Evolutionary conservation across 1,284 basidiomycete species (phyloP).

Genomic region (Irpex sp.): DNA sequence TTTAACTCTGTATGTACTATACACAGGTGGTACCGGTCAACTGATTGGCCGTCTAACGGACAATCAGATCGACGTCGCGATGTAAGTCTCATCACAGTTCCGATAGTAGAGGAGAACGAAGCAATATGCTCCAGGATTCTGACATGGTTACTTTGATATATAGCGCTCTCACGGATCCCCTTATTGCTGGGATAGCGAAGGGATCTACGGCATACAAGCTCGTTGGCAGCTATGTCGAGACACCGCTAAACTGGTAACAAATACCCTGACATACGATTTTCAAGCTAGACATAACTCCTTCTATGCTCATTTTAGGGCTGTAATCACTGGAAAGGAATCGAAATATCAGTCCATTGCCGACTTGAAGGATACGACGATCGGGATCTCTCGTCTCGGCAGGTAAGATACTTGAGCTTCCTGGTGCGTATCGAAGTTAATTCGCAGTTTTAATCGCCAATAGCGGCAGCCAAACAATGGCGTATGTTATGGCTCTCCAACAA

Average conservation of each 20-base stretch:
- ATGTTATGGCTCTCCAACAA: conserved; percentile 87
- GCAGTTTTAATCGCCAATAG: conserved; percentile 31
- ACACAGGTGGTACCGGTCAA: conserved; percentile 88
- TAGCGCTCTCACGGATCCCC: conserved; percentile 90
- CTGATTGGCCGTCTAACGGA: conserved; percentile 80
- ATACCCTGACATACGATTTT: too few relatives aligned
- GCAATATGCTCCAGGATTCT: too few relatives aligned
- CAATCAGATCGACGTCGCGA: conserved; percentile 86
- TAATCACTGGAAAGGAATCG: conserved; percentile 82
- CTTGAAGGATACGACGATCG: conserved; percentile 79
- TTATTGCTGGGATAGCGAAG: conserved; percentile 91
- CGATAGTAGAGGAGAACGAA: too few relatives aligned
- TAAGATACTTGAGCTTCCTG: conserved; percentile 17
- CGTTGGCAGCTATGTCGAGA: conserved; percentile 89
- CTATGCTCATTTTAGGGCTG: conserved; percentile 63
- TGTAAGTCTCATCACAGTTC: too few relatives aligned
- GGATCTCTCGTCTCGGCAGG: conserved; percentile 90
- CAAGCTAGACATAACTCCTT: too few relatives aligned
- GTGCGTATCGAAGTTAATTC: background rate
- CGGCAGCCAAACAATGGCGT: conserved; percentile 92
- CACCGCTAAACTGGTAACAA: conserved; percentile 79
- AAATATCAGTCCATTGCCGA: conserved; percentile 73
- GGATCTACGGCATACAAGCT: conserved; percentile 87
- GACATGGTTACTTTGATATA: too few relatives aligned
- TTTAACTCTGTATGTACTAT: too few relatives aligned